Base-by-base conservation (phyloP, 1,139 yeast species). In the Saccharomyces hybrid region DNA sequence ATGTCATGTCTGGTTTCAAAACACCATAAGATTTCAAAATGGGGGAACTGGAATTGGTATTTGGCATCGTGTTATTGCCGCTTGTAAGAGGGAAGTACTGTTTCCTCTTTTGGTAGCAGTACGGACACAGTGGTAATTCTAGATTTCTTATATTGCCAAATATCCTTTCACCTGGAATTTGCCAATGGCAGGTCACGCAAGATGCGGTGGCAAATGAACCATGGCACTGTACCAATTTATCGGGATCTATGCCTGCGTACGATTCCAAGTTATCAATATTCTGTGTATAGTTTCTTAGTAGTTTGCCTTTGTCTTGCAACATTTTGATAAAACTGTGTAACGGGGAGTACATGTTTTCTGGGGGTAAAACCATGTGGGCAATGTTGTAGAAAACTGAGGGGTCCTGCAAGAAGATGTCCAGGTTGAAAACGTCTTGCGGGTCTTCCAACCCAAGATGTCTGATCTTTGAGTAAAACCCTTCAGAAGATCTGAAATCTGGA, bases 151-250 rank as follows among this genome's bases (percentile, higher is more conserved):
- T 83, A 56, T 81, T 80, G 4, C 79, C 78, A 64, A 79, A 86
- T 3, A 93, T 78, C 19, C 75, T 74, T 54, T 80, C 82, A 11
- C 98, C 97, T 2, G 82, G 80, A 4, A 86, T 81, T 64, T 79
- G 74, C 68, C 78, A 78, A 54, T 81, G 79, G 69, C 98, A 93
- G 1, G 95, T 85, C 42, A 85, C 78, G 69, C 98, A 93, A 2
- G 93, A 83, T 2, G 97, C 98, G 0, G 82, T 80, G 0, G 96
- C 96, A 72, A 93, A 91, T 1, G 96, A 89, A 0, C 99, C 99
- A 71, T 93, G 99, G 67, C 99, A 93, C 71, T 91, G 98, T 19
- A 93, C 87, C 55, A 89, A 70, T 64, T 83, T 85, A 2, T 85
- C 90, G 1, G 78, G 73, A 2, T 76, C 68, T 4, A 93, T 79